Evolutionary conservation across 2,329 filamentous ascomycete genomes (phyloP).

Genomic region (Verticillium longisporum): DNA sequence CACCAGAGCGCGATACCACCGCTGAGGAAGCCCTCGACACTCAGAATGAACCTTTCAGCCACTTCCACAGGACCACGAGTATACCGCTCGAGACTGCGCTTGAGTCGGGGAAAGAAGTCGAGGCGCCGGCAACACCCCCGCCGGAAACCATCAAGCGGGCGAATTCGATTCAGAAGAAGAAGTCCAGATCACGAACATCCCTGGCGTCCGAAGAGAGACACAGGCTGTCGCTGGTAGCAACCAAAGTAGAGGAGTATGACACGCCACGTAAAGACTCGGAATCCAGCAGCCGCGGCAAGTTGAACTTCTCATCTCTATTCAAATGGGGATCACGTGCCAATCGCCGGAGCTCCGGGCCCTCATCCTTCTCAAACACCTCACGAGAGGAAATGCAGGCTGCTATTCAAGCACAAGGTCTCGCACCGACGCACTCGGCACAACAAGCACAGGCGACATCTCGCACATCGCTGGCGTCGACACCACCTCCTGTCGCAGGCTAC

Average conservation of each 20-base stretch:
- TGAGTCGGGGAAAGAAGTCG: conserved; percentile 10
- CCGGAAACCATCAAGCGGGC: not conserved
- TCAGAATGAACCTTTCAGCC: conserved; percentile 12
- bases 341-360: conserved; percentile 43
- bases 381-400: conserved; percentile 68
- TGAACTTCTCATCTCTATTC: conserved; percentile 69
- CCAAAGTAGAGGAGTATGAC: conserved; percentile 40
- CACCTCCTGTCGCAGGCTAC: conserved; percentile 37
- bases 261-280: conserved; percentile 49
- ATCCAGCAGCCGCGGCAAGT: conserved; percentile 36
- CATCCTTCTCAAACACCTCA: conserved; percentile 89
- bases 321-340: conserved; percentile 51
- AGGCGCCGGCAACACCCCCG: conserved; percentile 10
- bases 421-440: conserved; percentile 19
- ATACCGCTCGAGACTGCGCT: conserved; percentile 25
- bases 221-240: conserved; percentile 24
- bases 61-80: conserved; percentile 45
- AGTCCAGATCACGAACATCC: conserved; percentile 44
- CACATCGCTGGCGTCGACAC: conserved; percentile 23
- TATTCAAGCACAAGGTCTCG: conserved; percentile 12
- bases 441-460: conserved; percentile 19
- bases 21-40: too few species aligned
- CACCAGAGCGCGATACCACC: conserved; percentile 3
- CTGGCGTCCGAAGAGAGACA: conserved; percentile 30
- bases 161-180: conserved; percentile 35